Percentiles rank a stretch among this genome's conserved stretches.
These are phyloP conservation scores for Petasospora rhodanensis DNA, from an alignment of 1,139 yeast species.

Conservation along the genomic window DNA sequence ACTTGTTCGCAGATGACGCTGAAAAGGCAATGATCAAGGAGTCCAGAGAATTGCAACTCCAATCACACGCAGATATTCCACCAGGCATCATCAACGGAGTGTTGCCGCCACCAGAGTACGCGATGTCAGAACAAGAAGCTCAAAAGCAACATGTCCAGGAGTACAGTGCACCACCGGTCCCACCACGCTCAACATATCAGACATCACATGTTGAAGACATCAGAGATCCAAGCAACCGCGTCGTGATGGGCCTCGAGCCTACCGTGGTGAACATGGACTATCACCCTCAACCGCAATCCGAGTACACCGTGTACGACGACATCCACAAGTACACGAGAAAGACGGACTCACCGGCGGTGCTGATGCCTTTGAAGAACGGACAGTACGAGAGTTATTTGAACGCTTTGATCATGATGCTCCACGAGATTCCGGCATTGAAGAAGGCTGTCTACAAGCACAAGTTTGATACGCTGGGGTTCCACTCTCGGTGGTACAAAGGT, in stretches of 20 bases:
- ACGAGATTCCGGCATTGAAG: constrained; percentile 37
- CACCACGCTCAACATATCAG: too few species aligned
- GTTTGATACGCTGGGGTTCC: constrained; percentile 35
- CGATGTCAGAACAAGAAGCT: too few species aligned
- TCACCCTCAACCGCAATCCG: background rate
- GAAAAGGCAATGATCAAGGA: background rate
- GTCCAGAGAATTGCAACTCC: background rate
- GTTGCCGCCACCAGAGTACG: constrained; percentile 1
- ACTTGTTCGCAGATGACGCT: background rate
- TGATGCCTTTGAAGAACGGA: constrained; percentile 34
- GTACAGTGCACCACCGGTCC: background rate
- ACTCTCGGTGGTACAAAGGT: constrained; percentile 42
- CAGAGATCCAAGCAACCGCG: too few species aligned
- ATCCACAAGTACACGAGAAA: constrained; percentile 20
- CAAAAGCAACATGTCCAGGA: background rate
- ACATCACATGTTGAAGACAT: constrained; percentile 6
- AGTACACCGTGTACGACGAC: constrained; percentile 28
- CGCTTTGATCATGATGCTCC: constrained; percentile 40
- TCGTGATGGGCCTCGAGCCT: background rate
- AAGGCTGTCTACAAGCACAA: constrained; percentile 32
- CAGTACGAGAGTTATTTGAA: constrained; percentile 31
- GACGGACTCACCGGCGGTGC: constrained; percentile 28
- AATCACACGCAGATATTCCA: constrained; percentile 6
- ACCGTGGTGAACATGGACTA: background rate
- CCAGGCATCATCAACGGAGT: constrained; percentile 6